These are phyloP conservation scores for Picocystis sp. DNA, from an alignment of 163 green algal genomes.

Conservation along the genomic window DNA sequence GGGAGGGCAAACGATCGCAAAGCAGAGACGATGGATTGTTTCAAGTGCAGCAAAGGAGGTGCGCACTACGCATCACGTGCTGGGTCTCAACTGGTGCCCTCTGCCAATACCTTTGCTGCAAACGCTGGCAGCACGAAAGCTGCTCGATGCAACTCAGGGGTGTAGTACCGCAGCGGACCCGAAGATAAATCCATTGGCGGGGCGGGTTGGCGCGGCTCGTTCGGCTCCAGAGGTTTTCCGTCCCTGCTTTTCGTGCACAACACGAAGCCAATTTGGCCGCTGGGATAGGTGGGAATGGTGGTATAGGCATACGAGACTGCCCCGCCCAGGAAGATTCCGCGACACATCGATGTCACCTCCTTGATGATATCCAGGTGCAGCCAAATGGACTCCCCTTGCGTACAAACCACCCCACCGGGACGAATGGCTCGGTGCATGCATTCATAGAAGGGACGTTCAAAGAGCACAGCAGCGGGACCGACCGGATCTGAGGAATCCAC, in stretches of 20 bases:
- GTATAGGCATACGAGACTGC: conserved; percentile 82
- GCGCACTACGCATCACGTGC: too few relatives aligned
- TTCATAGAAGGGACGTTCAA: conserved; percentile 90
- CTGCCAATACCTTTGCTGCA: conserved; percentile 17
- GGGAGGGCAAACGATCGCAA: too few relatives aligned
- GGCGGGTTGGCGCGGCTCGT: neutral
- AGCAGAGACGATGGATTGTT: too few relatives aligned
- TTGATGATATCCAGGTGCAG: conserved; percentile 93
- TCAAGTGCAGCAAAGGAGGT: too few relatives aligned
- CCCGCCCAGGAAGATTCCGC: conserved; percentile 61
- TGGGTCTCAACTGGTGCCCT: too few relatives aligned
- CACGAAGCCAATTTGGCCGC: conserved; percentile 91
- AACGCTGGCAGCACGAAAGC: conserved; percentile 81
- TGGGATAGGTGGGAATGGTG: conserved; percentile 95
- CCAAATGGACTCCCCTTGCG: conserved; percentile 85
- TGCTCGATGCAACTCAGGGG: conserved; percentile 49
- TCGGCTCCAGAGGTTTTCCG: conserved; percentile 28
- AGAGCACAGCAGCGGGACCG: conserved; percentile 86
- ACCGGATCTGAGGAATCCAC: conserved; percentile 96
- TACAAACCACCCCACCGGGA: conserved; percentile 83
- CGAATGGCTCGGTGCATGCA: conserved; percentile 76
- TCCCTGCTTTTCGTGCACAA: conserved; percentile 59
- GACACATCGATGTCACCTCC: conserved; percentile 70
- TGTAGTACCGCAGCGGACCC: conserved; percentile 65
- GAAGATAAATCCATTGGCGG: conserved; percentile 1